Percentiles rank a stretch among this genome's conserved stretches.
phyloP scores from a whole-genome alignment of 2,329 filamentous ascomycete species.

The Fusarium albidum region DNA sequence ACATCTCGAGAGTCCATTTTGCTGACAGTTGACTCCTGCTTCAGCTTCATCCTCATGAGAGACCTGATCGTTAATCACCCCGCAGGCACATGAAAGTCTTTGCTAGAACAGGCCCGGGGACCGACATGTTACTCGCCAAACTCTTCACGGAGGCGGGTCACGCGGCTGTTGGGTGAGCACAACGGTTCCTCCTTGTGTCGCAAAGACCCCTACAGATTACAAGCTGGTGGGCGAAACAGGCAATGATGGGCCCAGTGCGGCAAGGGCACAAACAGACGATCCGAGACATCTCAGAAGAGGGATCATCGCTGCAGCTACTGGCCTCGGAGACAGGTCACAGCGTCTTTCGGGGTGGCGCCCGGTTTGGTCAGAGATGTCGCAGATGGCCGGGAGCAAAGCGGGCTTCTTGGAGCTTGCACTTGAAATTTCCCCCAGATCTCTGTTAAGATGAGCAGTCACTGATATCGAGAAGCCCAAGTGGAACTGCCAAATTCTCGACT shows the following conservation, averaged over 20 bases:
- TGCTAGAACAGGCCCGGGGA: slow-evolving; percentile 12
- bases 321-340: slow-evolving; percentile 9
- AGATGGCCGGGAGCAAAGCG: slow-evolving; percentile 1
- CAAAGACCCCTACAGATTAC: not conserved
- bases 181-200: slow-evolving; percentile 19
- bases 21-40: not conserved
- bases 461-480: slow-evolving; percentile 26
- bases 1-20: not conserved
- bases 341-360: slow-evolving; percentile 19
- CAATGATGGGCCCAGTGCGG: not conserved
- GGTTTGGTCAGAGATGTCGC: slow-evolving; percentile 1
- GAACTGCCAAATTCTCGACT: not conserved
- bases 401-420: slow-evolving; percentile 6
- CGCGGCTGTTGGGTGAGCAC: slow-evolving; percentile 26
- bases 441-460: slow-evolving; percentile 8
- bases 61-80: slow-evolving; percentile 13
- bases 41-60: slow-evolving; percentile 26
- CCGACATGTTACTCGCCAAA: slow-evolving; percentile 9
- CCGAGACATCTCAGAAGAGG: slow-evolving; percentile 19
- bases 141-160: slow-evolving; percentile 22
- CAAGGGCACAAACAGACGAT: not conserved
- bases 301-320: slow-evolving; percentile 22
- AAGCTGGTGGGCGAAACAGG: not conserved
- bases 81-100: not conserved
- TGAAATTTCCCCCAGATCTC: slow-evolving; percentile 16